Evolutionary conservation across 176 grass and related monocot genomes (phyloP), one percentile per base, ranked within the genome.

Genomic region (Tillandsia leiboldiana): DNA sequence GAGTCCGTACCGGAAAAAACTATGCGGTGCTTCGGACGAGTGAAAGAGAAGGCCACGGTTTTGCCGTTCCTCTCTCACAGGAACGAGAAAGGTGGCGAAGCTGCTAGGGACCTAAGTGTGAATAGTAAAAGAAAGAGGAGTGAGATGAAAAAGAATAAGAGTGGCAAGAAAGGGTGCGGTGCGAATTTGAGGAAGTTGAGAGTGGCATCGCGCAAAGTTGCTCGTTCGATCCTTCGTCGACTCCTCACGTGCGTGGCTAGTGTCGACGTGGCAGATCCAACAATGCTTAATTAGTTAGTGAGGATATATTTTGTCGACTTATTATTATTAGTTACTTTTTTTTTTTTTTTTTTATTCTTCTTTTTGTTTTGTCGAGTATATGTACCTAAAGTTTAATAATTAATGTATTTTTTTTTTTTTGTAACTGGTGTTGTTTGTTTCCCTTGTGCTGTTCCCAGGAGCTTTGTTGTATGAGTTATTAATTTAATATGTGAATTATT

Each of bases 1-100:
- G 94, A 99, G 79, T 90, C 58, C 15, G 77, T 93, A 15, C 94
- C 89, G 0, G 82, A 99, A 76, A 88, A 88, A 78, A 99, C 89
- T 26, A 84, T 87, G 54, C 79, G 84, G 9, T 93, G 82, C 72
- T 69, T 99, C 57, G 77, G 79, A 62, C 85, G 74, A 48, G 77
- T 93, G 42, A 74, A 78, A 27, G 81, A 92, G 51, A 85, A 79
- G 72, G 81, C 89, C 51, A 68, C 75, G 67, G 77, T 77, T 0
- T 86, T 91, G 63, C 79, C 91, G 0, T 83, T 91, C 73, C 72
- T 80, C 66, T 74, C 50, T 24, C 79, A 14, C 17, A 15, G 22
- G 56, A 61, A 61, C 22, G 22, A 61, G 56, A 61, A 61, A 18
- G 22, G 10, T 61, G 22, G 11, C 1, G 56, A 22, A 15, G 22